Base-by-base conservation (phyloP, 2,329 filamentous ascomycete genomes). In the Chaetomiaceae sp. region DNA sequence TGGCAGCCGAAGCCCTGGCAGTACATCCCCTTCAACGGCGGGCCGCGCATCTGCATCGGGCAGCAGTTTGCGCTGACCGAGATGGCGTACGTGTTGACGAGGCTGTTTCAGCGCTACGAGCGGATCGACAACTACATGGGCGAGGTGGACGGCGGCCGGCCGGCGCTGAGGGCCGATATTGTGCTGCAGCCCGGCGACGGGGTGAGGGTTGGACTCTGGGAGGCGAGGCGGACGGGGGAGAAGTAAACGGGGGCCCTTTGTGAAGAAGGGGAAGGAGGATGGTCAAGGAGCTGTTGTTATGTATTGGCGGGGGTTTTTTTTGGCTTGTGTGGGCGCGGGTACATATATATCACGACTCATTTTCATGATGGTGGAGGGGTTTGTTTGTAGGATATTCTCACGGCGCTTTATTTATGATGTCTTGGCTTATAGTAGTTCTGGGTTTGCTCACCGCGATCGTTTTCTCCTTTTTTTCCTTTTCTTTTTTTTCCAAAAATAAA, bases 21-120 rank as follows among this genome's bases (percentile, higher is more conserved):
- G 57, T 90, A 87, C 65, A 77, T 90, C 37, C 86, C 87, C 4
- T 89, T 90, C 69, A 89, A 89, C 65, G 84, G 84, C 10, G 86
- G 86, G 1, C 84, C 86, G 38, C 74, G 87, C 29, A 86, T 89
- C 64, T 89, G 87, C 68, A 81, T 90, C 54, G 86, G 87, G 1
- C 86, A 92, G 75, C 86, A 92, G 68, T 92, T 90, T 66, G 89
- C 88, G 13, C 70, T 91, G 42, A 89, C 86, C 0, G 86, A 91
- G 73, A 87, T 87, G 73, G 73, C 74, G 27, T 91, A 91, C 65
- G 83, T 86, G 9, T 76, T 90, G 55, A 83, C 85, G 25, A 75
- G 88, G 40, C 64, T 92, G 59, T 80, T 91, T 64, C 89, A 92
- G 73, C 75, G 78, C 21, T 94, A 86, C 65, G 81, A 84, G 50